Percentiles rank a stretch among this genome's conserved stretches.
phyloP scores from a whole-genome alignment of 2,329 filamentous ascomycete genomes.

The Coniella lustricola region DNA sequence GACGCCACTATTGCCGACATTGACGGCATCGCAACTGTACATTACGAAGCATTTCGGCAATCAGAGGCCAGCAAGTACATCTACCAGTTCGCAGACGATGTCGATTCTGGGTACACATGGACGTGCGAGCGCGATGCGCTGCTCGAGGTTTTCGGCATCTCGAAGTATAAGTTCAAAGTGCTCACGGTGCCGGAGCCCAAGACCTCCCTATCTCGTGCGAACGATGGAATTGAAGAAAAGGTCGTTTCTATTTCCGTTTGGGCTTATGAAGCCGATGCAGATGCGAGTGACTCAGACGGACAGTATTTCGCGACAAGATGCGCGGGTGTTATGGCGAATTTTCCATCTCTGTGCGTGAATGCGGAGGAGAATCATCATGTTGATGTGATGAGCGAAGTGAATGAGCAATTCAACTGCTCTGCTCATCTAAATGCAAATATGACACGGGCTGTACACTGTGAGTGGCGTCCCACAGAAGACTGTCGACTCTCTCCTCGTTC shows the following conservation, averaged over 20 bases:
- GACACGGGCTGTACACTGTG: neutral
- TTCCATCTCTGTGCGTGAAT: neutral
- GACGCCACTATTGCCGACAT: constrained; percentile 10
- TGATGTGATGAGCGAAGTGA: too few species aligned
- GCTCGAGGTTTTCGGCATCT: neutral
- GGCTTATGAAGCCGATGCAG: neutral
- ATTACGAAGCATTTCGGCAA: constrained; percentile 6
- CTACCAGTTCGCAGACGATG: constrained; percentile 8
- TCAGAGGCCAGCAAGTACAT: constrained; percentile 2
- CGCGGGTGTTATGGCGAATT: too few species aligned
- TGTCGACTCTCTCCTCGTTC: too few species aligned
- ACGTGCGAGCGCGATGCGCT: constrained; percentile 1
- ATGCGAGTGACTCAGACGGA: neutral
- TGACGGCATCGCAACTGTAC: constrained; percentile 10
- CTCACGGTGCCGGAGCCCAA: constrained; percentile 4
- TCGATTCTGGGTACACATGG: constrained; percentile 4
- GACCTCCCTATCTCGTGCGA: too few species aligned
- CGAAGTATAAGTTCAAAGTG: neutral
- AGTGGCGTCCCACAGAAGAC: neutral
- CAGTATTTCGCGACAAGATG: too few species aligned
- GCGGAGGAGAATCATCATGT: too few species aligned
- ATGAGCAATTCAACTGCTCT: constrained; percentile 6
- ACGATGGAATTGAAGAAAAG: neutral
- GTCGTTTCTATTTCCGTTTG: constrained; percentile 10
- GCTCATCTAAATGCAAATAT: constrained; percentile 9